A percentile compares a stretch with the other conserved stretches of the same genome.
These are phyloP conservation scores for Paxillus ammoniavirescens DNA, from an alignment of 768 basidiomycete genomes.

Conservation along the genomic window DNA sequence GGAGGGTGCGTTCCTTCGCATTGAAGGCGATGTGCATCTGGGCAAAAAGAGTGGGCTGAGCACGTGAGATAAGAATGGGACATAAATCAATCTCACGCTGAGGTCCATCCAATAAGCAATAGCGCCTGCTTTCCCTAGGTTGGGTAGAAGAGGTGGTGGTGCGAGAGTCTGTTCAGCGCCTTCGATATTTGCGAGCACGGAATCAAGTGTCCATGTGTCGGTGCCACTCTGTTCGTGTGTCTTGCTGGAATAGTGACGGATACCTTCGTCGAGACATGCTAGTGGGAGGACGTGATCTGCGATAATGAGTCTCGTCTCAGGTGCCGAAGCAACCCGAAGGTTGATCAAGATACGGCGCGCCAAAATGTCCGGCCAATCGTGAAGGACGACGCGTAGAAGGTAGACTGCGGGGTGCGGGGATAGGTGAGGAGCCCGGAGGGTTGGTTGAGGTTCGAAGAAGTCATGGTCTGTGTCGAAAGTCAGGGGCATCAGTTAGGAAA, in stretches of 20 bases:
- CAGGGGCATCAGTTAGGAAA: not conserved
- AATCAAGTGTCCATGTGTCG: conserved; percentile 26
- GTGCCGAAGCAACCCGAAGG: conserved; percentile 37
- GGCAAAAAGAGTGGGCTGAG: conserved; percentile 2
- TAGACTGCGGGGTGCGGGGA: conserved; percentile 57
- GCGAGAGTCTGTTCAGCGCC: conserved; percentile 54
- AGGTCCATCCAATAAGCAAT: conserved; percentile 73
- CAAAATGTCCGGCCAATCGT: conserved; percentile 74
- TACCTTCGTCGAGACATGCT: conserved; percentile 56
- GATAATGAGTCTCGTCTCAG: conserved; percentile 59
- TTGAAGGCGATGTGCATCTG: conserved; percentile 74
- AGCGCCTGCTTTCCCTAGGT: conserved; percentile 66
- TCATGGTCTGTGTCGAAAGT: conserved; percentile 52
- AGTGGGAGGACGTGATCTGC: conserved; percentile 71
- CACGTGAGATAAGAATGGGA: not conserved
- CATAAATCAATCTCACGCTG: conserved; percentile 40
- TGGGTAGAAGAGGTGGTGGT: conserved; percentile 64
- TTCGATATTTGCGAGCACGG: conserved; percentile 41
- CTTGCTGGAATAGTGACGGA: conserved; percentile 5
- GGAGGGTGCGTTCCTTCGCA: conserved; percentile 66
- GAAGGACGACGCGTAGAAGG: conserved; percentile 67
- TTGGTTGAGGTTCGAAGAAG: conserved; percentile 66
- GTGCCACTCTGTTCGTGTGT: conserved; percentile 7
- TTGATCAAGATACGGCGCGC: conserved; percentile 46
- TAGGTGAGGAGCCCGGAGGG: conserved; percentile 26